Evolutionary conservation across 1,284 basidiomycete genomes (phyloP).

Genomic region (Rhodotorula sp.): DNA sequence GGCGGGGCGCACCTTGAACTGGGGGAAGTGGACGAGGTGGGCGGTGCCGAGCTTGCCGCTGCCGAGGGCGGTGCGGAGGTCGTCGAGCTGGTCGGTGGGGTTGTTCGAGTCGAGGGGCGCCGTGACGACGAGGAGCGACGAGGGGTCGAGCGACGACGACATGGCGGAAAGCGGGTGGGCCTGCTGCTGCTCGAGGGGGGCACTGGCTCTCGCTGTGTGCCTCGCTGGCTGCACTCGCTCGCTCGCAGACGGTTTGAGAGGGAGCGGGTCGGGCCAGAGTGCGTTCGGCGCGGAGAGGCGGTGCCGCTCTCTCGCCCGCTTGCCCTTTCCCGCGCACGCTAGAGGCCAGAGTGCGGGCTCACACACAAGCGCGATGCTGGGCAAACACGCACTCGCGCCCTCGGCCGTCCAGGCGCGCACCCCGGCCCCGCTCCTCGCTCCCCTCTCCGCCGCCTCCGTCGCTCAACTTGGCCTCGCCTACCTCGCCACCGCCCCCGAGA

Average conservation of each 20-base stretch:
- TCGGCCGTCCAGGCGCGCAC: background rate
- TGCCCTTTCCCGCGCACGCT: too few species aligned
- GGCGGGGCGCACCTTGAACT: conserved; percentile 44
- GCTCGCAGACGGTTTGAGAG: too few species aligned
- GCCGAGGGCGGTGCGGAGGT: conserved; percentile 52
- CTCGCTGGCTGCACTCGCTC: background rate
- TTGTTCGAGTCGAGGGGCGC: conserved; percentile 53
- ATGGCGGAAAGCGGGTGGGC: background rate
- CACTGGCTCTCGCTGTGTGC: background rate
- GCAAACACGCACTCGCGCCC: background rate
- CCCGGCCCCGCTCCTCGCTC: background rate
- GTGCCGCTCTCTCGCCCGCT: background rate
- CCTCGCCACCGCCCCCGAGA: background rate
- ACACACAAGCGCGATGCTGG: too few species aligned
- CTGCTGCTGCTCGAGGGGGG: background rate
- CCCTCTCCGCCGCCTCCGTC: background rate
- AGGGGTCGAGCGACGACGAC: background rate
- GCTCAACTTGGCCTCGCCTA: conserved; percentile 7
- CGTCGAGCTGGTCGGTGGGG: conserved; percentile 54
- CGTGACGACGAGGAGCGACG: conserved; percentile 57
- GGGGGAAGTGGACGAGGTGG: conserved; percentile 34
- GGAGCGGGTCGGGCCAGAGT: too few species aligned
- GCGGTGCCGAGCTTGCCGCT: conserved; percentile 41
- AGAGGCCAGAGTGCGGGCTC: too few species aligned
- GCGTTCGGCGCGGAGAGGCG: background rate